These are phyloP conservation scores for Chaetomiaceae sp. DNA, from an alignment of 2,329 filamentous ascomycete species.

Conservation along the genomic window DNA sequence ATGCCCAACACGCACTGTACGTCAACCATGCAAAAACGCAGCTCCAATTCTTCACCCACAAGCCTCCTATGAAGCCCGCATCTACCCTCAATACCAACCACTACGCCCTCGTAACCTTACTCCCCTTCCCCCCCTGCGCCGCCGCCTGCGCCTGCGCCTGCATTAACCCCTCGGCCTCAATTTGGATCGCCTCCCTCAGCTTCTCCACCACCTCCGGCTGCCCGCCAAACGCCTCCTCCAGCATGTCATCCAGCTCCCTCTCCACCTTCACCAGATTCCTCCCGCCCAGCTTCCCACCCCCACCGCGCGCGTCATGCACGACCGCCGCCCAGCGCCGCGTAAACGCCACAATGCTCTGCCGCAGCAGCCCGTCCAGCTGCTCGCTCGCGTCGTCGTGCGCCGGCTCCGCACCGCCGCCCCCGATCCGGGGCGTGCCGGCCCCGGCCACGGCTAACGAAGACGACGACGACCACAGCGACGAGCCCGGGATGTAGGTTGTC, in stretches of 20 bases:
- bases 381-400: constrained; percentile 53
- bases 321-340: constrained; percentile 53
- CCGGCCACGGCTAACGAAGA: constrained; percentile 28
- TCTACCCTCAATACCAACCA: neutral
- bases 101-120: constrained; percentile 12
- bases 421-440: constrained; percentile 13
- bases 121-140: constrained; percentile 10
- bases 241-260: constrained; percentile 48
- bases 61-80: neutral
- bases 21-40: no score
- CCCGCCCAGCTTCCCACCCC: constrained; percentile 40
- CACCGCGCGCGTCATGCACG: constrained; percentile 40
- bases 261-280: constrained; percentile 48
- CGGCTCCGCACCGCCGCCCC: constrained; percentile 12
- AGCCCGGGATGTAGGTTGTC: constrained; percentile 49
- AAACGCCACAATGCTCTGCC: constrained; percentile 57
- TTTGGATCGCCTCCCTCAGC: constrained; percentile 55
- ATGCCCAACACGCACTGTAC: no score
- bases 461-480: constrained; percentile 41
- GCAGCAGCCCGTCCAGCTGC: constrained; percentile 56
- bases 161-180: constrained; percentile 46
- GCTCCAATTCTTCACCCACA: no score
- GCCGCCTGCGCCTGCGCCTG: no score
- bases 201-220: constrained; percentile 54
- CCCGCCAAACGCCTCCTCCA: constrained; percentile 53